Evolutionary conservation across 495 filamentous ascomycete species (phyloP).

Genomic region (Aspergillus funiculosus): DNA sequence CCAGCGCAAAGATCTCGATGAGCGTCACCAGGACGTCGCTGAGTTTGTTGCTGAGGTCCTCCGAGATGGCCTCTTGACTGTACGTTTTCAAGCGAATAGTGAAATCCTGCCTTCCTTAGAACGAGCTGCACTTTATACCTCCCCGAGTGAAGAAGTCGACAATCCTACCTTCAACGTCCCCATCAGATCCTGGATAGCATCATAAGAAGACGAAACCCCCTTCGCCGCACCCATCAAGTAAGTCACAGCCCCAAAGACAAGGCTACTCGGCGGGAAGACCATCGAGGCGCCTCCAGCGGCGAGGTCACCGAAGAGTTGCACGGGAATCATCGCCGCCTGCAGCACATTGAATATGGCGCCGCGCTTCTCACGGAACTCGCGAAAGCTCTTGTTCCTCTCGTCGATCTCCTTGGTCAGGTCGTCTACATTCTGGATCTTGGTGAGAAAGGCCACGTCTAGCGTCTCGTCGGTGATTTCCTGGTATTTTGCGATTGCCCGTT

Average conservation of each 20-base stretch:
- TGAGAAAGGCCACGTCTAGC: not conserved
- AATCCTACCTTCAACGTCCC: conserved; percentile 17
- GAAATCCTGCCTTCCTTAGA: conserved; percentile 22
- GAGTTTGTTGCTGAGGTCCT: conserved; percentile 21
- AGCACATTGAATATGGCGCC: conserved; percentile 14
- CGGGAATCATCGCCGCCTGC: conserved; percentile 18
- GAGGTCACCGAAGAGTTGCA: conserved; percentile 26
- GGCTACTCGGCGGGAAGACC: conserved; percentile 24
- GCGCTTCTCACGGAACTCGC: conserved; percentile 21
- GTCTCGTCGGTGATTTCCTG: conserved; percentile 11
- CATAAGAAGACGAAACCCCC: conserved; percentile 25
- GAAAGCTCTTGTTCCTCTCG: conserved; percentile 11
- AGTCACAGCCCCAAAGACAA: conserved; percentile 28
- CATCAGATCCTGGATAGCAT: conserved; percentile 29
- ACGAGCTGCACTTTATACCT: not conserved
- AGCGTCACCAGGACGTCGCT: conserved; percentile 27
- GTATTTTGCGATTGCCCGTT: conserved; percentile 7
- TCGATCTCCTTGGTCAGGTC: conserved; percentile 14
- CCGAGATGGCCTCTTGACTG: conserved; percentile 20
- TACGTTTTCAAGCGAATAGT: conserved; percentile 27
- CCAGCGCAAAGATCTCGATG: conserved; percentile 31
- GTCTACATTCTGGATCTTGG: conserved; percentile 7
- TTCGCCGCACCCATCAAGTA: conserved; percentile 30
- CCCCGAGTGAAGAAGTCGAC: too few species aligned
- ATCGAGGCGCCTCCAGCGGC: conserved; percentile 20